A percentile compares a stretch with the other conserved stretches of the same genome.
Evolutionary conservation across 176 grass and related monocot genomes (phyloP).

Genomic region (Rhipidocladum racemiflorum): DNA sequence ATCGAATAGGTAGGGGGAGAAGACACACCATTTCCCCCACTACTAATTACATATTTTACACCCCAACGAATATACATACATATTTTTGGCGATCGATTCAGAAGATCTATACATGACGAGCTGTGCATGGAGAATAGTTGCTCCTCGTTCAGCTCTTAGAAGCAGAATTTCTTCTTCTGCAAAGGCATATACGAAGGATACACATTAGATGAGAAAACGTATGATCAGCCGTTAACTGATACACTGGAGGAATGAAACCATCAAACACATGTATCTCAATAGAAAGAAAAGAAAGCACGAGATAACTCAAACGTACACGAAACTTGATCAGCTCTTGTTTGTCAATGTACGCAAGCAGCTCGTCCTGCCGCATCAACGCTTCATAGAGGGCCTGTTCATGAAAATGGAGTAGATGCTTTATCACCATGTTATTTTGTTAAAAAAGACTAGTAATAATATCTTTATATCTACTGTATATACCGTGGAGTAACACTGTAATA

Average conservation of each 20-base stretch:
- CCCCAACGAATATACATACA: neutral
- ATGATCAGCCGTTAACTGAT: neutral
- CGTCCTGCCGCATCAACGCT: slow-evolving; percentile 90
- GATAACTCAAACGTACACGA: slow-evolving; percentile 49
- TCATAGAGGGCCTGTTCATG: slow-evolving; percentile 67
- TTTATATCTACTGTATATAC: neutral
- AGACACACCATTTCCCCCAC: neutral
- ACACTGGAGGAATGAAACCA: neutral
- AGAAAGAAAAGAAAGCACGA: neutral
- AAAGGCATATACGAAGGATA: neutral
- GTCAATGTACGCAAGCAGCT: slow-evolving; percentile 89
- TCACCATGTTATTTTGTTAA: neutral
- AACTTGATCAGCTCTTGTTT: slow-evolving; percentile 77
- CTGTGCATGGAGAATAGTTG: neutral
- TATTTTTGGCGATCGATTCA: neutral
- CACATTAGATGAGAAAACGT: neutral
- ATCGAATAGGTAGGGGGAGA: neutral
- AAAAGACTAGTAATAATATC: neutral
- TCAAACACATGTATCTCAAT: neutral
- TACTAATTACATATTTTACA: slow-evolving; percentile 2
- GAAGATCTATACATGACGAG: slow-evolving; percentile 2
- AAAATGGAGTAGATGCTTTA: slow-evolving; percentile 2
- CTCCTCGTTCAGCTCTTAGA: slow-evolving; percentile 33
- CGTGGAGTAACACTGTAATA: neutral
- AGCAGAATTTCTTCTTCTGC: slow-evolving; percentile 78